These are phyloP conservation scores for Nakazawaea peltata DNA, from an alignment of 805 yeast species.

Conservation along the genomic window DNA sequence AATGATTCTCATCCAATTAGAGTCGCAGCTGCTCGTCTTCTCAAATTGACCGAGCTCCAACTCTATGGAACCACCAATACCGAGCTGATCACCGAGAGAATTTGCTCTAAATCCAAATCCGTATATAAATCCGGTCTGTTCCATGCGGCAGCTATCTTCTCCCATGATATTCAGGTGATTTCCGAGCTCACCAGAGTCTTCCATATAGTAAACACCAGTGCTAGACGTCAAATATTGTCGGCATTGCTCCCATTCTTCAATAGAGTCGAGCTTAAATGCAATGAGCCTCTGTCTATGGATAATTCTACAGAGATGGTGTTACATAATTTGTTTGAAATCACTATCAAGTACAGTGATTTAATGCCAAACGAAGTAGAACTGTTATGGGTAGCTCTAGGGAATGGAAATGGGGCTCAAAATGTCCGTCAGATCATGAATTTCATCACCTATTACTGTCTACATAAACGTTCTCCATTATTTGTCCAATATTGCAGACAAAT, in stretches of 20 bases:
- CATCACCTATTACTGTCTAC: conserved; percentile 58
- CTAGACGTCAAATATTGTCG: conserved; percentile 72
- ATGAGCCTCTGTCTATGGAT: conserved; percentile 24
- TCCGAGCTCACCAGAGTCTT: conserved; percentile 67
- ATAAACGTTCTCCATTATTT: conserved; percentile 61
- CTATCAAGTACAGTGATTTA: conserved; percentile 64
- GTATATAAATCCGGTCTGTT: conserved; percentile 83
- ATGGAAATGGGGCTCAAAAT: conserved; percentile 59
- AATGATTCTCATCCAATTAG: conserved; percentile 64
- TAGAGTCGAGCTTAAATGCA: conserved; percentile 52
- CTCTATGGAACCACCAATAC: conserved; percentile 46
- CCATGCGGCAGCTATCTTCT: conserved; percentile 69
- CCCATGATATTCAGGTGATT: conserved; percentile 49
- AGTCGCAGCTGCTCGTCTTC: conserved; percentile 60
- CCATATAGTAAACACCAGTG: conserved; percentile 46
- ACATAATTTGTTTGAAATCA: conserved; percentile 75
- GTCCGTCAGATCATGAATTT: conserved; percentile 67
- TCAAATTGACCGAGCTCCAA: conserved; percentile 57
- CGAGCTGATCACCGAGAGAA: conserved; percentile 56
- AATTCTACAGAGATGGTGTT: conserved; percentile 57
- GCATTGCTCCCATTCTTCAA: conserved; percentile 92
- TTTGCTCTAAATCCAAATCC: conserved; percentile 68
- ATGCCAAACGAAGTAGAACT: conserved; percentile 89
- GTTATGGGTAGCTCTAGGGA: conserved; percentile 90
- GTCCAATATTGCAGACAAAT: conserved; percentile 78